These are phyloP conservation scores for Corylus avellana DNA, from an alignment of 306 rosid genomes.

Conservation along the genomic window DNA sequence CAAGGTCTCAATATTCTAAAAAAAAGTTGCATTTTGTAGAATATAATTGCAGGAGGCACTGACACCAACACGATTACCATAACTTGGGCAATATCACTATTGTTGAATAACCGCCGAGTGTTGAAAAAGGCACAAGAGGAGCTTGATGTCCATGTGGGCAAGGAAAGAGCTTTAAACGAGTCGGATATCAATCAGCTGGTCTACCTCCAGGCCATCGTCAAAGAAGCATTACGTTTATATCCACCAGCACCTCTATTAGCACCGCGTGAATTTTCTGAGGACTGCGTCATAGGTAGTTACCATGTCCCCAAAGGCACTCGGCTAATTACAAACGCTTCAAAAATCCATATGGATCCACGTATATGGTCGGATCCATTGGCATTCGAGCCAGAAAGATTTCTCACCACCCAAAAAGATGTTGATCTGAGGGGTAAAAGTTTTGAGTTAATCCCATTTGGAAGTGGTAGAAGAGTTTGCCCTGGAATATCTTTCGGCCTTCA, in stretches of 20 bases:
- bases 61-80: neutral
- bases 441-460: conserved; percentile 38
- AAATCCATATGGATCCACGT: neutral
- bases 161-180: conserved; percentile 8
- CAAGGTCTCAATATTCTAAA: neutral
- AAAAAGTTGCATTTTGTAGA: neutral
- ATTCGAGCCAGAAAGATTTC: conserved; percentile 57
- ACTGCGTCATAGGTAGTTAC: conserved; percentile 44
- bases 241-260: conserved; percentile 50
- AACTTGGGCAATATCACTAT: neutral
- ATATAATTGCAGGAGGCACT: neutral
- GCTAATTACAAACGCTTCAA: neutral
- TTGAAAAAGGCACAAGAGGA: conserved; percentile 16
- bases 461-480: neutral
- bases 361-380: conserved; percentile 38
- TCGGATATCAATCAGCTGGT: neutral
- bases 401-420: conserved; percentile 40
- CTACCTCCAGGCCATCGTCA: neutral
- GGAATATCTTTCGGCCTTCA: neutral
- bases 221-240: conserved; percentile 22
- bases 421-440: conserved; percentile 48
- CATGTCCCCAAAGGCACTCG: neutral
- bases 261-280: conserved; percentile 31
- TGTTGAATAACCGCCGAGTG: neutral
- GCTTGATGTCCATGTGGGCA: conserved; percentile 27